phyloP scores from a whole-genome alignment of 192 early-diverging fungal genomes.

The Coemansia sp. region DNA sequence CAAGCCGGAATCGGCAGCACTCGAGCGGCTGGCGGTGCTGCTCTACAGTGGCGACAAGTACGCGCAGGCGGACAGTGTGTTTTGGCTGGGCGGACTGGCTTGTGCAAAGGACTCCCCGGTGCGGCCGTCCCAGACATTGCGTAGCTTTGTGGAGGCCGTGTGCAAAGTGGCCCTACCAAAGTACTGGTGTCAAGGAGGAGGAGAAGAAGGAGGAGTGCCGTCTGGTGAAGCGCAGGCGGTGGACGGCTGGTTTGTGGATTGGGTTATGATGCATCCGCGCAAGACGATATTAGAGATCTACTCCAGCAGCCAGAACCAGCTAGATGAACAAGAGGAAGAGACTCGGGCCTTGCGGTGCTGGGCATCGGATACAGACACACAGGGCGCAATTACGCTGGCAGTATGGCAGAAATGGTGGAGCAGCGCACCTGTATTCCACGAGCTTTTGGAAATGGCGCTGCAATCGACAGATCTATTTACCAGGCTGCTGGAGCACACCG shows the following conservation, averaged over 20 bases:
- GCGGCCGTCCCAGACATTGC: neutral
- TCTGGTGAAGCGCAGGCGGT: neutral
- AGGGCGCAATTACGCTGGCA: constrained; percentile 9
- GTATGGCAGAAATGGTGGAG: constrained; percentile 39
- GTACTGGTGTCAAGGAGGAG: constrained; percentile 12
- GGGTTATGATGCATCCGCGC: constrained; percentile 11
- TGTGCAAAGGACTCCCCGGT: neutral
- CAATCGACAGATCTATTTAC: constrained; percentile 9
- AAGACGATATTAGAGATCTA: neutral
- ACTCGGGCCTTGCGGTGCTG: constrained; percentile 3
- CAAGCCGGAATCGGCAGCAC: neutral
- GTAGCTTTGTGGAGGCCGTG: constrained; percentile 5
- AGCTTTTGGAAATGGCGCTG: constrained; percentile 32
- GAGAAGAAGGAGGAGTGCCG: too few relatives aligned
- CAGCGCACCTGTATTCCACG: constrained; percentile 16
- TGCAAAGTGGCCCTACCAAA: constrained; percentile 12
- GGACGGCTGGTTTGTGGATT: constrained; percentile 14
- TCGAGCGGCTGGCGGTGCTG: constrained; percentile 7
- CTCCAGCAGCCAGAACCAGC: neutral
- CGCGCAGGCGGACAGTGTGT: constrained; percentile 10
- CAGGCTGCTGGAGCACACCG: neutral
- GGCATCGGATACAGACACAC: constrained; percentile 9
- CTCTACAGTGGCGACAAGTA: constrained; percentile 12
- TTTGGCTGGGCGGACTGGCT: neutral
- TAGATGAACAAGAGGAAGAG: neutral